A percentile compares a stretch with the other conserved stretches of the same genome.
Conservation (phyloP, 352 stramenopile genomes). For the Globisporangium cederbergense region DNA sequence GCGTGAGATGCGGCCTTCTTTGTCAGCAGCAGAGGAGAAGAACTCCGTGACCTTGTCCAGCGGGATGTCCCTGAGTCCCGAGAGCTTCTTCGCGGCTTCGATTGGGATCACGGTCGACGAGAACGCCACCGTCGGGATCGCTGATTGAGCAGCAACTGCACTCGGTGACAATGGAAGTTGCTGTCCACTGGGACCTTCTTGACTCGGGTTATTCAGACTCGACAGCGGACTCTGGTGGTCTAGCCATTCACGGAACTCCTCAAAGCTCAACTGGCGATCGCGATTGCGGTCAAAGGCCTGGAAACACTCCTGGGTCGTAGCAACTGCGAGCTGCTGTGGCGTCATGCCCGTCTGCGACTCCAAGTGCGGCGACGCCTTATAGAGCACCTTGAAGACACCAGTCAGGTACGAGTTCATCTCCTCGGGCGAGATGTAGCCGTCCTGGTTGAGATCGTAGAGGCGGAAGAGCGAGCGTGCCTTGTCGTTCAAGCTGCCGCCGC, state of each 20-base stretch:
- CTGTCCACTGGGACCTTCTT: background rate
- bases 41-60: slow-evolving; percentile 59
- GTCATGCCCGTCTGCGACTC: slow-evolving; percentile 47
- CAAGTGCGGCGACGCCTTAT: slow-evolving; percentile 74
- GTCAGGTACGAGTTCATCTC: slow-evolving; percentile 86
- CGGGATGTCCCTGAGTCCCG: slow-evolving; percentile 56
- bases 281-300: slow-evolving; percentile 66
- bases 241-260: slow-evolving; percentile 80
- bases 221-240: slow-evolving; percentile 44
- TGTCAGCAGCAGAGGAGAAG: slow-evolving; percentile 48
- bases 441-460: slow-evolving; percentile 79
- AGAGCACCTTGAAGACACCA: slow-evolving; percentile 84
- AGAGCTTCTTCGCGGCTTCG: slow-evolving; percentile 69
- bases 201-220: background rate
- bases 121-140: background rate
- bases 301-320: slow-evolving; percentile 80
- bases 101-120: slow-evolving; percentile 44
- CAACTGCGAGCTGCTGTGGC: slow-evolving; percentile 61
- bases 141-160: background rate
- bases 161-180: background rate
- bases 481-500: slow-evolving; percentile 65
- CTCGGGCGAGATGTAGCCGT: slow-evolving; percentile 73
- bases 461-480: slow-evolving; percentile 79
- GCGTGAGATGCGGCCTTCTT: slow-evolving; percentile 53
- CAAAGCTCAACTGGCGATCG: slow-evolving; percentile 74